phyloP scores from a whole-genome alignment of 768 basidiomycete species.

The Mycena galericulata region DNA sequence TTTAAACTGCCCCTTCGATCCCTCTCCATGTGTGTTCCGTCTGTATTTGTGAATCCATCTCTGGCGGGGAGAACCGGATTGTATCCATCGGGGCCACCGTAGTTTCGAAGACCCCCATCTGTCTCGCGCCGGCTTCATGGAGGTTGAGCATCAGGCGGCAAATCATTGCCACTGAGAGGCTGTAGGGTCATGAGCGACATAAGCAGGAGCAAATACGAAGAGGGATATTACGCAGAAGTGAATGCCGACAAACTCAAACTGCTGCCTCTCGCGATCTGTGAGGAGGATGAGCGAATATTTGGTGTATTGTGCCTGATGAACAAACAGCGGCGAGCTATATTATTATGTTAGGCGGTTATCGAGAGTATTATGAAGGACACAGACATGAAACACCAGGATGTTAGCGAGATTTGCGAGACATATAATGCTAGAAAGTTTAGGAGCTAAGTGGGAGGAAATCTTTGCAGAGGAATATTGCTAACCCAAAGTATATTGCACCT shows the following conservation, averaged over 20 bases:
- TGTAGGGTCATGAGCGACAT: not conserved
- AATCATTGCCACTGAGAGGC: not conserved
- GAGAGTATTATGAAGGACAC: not conserved
- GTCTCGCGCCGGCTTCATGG: not conserved
- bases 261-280: not conserved
- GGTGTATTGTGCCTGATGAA: not conserved
- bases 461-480: not conserved
- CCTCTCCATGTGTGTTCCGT: no score
- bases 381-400: not conserved
- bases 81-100: no score
- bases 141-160: not conserved
- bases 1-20: no score
- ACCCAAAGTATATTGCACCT: slow-evolving; percentile 2
- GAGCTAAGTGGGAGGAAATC: not conserved
- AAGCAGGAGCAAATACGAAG: not conserved
- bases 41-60: no score
- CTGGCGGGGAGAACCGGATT: no score
- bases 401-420: not conserved
- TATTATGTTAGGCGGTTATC: not conserved
- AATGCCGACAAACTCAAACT: not conserved
- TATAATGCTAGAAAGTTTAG: not conserved
- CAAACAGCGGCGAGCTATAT: not conserved
- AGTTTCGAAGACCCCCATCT: no score
- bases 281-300: not conserved
- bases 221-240: not conserved